Conservation (phyloP, 1,139 yeast species). For the Arxiozyma heterogenica region DNA sequence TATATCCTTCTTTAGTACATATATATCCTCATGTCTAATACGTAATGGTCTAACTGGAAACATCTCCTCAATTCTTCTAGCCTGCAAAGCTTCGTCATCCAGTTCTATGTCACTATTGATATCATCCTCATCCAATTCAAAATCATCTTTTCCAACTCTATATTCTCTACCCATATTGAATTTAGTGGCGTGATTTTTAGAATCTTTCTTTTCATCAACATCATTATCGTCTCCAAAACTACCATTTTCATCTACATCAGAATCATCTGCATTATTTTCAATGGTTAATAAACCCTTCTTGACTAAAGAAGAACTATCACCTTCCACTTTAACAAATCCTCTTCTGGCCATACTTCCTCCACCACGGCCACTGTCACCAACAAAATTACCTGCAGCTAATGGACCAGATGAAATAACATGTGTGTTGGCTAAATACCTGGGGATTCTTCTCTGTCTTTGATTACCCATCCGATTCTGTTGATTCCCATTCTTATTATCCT, state of each 20-base stretch:
- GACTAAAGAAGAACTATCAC: constrained; percentile 21
- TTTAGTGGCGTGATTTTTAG: constrained; percentile 27
- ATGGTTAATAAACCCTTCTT: constrained; percentile 27
- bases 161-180: constrained; percentile 59
- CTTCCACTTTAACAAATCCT: constrained; percentile 24
- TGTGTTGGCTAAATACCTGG: constrained; percentile 48
- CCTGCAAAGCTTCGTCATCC: constrained; percentile 26
- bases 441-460: constrained; percentile 36
- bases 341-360: constrained; percentile 23
- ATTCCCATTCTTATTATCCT: constrained; percentile 22
- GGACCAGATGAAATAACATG: constrained; percentile 67
- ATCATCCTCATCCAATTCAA: constrained; percentile 26
- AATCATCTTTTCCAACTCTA: constrained; percentile 25
- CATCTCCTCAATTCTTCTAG: constrained; percentile 33
- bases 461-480: constrained; percentile 31
- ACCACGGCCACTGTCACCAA: constrained; percentile 27
- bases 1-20: constrained; percentile 15
- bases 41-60: constrained; percentile 47
- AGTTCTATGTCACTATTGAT: constrained; percentile 19
- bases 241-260: constrained; percentile 6
- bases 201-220: constrained; percentile 20
- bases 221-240: constrained; percentile 9
- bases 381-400: constrained; percentile 55
- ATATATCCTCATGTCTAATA: constrained; percentile 34
- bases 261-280: constrained; percentile 23